A percentile compares a stretch with the other conserved stretches of the same genome.
phyloP scores from a whole-genome alignment of 2,329 filamentous ascomycete species.

The Botryotinia calthae region DNA sequence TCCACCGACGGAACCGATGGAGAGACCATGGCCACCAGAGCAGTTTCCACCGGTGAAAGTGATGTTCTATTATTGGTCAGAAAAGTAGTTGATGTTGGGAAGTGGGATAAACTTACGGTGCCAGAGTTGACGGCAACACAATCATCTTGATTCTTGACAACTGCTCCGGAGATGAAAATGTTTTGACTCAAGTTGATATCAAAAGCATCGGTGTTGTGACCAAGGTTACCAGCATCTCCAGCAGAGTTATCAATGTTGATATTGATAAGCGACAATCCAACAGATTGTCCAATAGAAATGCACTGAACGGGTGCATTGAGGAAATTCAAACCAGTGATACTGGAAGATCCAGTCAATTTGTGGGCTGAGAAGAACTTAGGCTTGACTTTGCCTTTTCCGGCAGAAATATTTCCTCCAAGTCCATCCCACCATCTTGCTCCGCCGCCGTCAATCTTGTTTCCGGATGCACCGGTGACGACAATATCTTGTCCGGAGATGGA shows the following conservation, averaged over 20 bases:
- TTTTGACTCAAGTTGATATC: constrained; percentile 47
- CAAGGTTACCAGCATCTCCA: constrained; percentile 45
- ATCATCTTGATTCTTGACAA: constrained; percentile 58
- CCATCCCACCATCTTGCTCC: constrained; percentile 53
- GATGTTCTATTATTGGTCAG: constrained; percentile 24
- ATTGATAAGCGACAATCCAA: constrained; percentile 45
- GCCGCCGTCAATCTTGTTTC: constrained; percentile 51
- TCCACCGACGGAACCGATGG: constrained; percentile 57
- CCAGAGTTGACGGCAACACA: constrained; percentile 59
- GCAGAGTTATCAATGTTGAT: constrained; percentile 57
- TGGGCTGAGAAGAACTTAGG: constrained; percentile 62
- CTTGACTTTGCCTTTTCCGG: constrained; percentile 58
- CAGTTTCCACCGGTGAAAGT: constrained; percentile 36
- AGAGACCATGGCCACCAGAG: constrained; percentile 46
- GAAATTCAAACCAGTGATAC: constrained; percentile 50
- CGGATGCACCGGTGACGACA: constrained; percentile 29
- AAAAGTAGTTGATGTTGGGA: neutral
- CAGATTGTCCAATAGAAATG: constrained; percentile 46
- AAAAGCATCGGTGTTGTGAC: constrained; percentile 56
- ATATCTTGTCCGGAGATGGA: constrained; percentile 37
- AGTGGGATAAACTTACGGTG: constrained; percentile 33
- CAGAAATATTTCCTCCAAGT: constrained; percentile 51
- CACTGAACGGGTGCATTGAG: constrained; percentile 55
- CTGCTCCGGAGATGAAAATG: constrained; percentile 51
- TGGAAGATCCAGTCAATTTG: constrained; percentile 47